A percentile compares a stretch with the other conserved stretches of the same genome.
Conservation (phyloP, 2,329 filamentous ascomycete genomes). For the Cercospora zeina region DNA sequence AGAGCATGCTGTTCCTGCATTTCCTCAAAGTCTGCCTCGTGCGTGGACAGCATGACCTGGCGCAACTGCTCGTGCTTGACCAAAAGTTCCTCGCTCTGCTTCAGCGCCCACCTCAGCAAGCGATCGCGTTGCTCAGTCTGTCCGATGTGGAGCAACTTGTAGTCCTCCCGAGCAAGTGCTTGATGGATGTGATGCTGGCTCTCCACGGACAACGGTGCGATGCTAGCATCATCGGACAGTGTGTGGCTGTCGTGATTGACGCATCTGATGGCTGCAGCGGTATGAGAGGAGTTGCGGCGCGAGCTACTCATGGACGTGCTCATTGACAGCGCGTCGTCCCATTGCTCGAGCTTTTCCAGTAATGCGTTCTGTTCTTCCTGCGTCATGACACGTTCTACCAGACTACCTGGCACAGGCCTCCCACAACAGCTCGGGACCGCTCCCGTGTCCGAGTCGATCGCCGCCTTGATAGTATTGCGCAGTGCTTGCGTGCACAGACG, state of each 20-base stretch:
- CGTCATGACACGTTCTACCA: constrained; percentile 45
- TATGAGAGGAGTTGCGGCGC: constrained; percentile 19
- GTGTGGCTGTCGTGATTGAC: constrained; percentile 17
- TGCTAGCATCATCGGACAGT: constrained; percentile 27
- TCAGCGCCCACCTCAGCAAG: constrained; percentile 34
- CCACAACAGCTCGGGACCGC: constrained; percentile 46
- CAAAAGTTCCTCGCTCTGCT: constrained; percentile 30
- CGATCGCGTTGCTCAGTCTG: constrained; percentile 38
- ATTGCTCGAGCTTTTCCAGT: constrained; percentile 37
- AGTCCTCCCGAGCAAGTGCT: constrained; percentile 33
- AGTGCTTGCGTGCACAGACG: constrained; percentile 39
- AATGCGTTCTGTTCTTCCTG: constrained; percentile 43
- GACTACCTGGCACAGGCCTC: constrained; percentile 42
- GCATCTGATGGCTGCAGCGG: constrained; percentile 8
- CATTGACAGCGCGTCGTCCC: constrained; percentile 36
- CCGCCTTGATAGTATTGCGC: constrained; percentile 42
- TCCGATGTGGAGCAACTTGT: constrained; percentile 30
- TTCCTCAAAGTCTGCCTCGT: constrained; percentile 31
- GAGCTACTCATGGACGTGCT: constrained; percentile 25
- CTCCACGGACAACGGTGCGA: constrained; percentile 19
- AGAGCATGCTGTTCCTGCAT: constrained; percentile 42
- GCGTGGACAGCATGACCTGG: constrained; percentile 24
- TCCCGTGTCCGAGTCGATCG: constrained; percentile 36
- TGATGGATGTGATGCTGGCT: constrained; percentile 27
- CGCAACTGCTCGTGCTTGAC: constrained; percentile 27